Base-by-base conservation (phyloP, 768 basidiomycete genomes). In the Termitomyces sp. region DNA sequence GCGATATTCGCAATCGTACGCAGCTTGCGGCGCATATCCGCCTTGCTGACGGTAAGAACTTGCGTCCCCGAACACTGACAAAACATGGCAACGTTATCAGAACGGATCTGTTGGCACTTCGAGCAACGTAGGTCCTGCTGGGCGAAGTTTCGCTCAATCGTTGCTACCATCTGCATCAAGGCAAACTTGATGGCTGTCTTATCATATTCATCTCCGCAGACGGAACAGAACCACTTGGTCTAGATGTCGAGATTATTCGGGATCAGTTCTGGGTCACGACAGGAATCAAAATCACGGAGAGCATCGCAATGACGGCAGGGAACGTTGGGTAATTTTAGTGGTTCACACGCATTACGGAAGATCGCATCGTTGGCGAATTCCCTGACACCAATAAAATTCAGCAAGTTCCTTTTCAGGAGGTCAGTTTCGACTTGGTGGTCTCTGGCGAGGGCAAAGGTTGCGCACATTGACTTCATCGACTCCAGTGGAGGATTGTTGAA, bases 231-330 rank as follows among this genome's bases (percentile, higher is more conserved):
- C 93, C 91, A 94, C 58, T 82, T 84, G 7, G 81, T 78, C 18
- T 79, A 76, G 8, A 81, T 75, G 39, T 82, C 74, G 61, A 75
- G 64, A 67, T 80, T 75, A 64, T 78, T 78, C 11, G 92, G 88
- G 46, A 93, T 78, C 42, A 97, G 80, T 61, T 94, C 91, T 12
- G 87, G 82, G 74, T 98, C 96, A 15, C 96, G 86, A 71, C 96
- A 98, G 69, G 98, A 91, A 73, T 99, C 97, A 68, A 99, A 92
- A 71, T 96, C 94, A 3, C 91, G 85, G n/a, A n/a, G n/a, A n/a
- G n/a, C n/a, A n/a, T n/a, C n/a, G n/a, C n/a, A n/a, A n/a, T n/a
- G n/a, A n/a, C n/a, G n/a, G n/a, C n/a, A n/a, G n/a, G n/a, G n/a
- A n/a, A n/a, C n/a, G n/a, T n/a, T n/a, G n/a, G n/a, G n/a, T n/a